Evolutionary conservation across 1,139 yeast genomes (phyloP), one percentile per base, ranked within the genome.

Genomic region (Cylindricascospora bacillispora): DNA sequence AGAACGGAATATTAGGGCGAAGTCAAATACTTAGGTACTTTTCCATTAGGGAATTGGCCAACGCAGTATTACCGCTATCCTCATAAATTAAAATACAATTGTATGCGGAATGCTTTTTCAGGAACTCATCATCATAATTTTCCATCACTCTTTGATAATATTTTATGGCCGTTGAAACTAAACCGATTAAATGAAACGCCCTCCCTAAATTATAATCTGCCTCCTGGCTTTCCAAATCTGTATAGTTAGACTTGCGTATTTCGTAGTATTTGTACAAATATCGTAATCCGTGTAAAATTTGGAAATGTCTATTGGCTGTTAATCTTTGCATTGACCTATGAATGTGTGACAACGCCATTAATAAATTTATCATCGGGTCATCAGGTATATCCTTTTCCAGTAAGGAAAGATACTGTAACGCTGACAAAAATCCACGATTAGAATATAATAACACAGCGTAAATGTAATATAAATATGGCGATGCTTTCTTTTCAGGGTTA

Each of bases 261-360:
- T 70, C 71, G 29, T 67, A 63, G 44, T 89, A 89, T 43, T 82
- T 92, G 46, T 71, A 56, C 35, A 92, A 50, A 44, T 70, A 83
- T 36, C 89, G 72, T 28, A 89, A 57, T 0, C 95, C 97, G 50
- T 89, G 95, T 2, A 89, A 60, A 18, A 89, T 63, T 48, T 86
- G 95, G 34, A 79, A 64, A 47, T 86, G 95, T 35, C 97, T 67
- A 52, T 83, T 83, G 7, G 76, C 65, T 10, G 94, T 76, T 34
- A 82, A 72, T 40, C 99, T 64, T 54, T 89, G 97, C 75, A 86
- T 76, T 0, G 97, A 79, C 24, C 98, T 65, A 45, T 86, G 95
- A n/a, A 85, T 61, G 54, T 86, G 89, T 0, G 86, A 73, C 24
- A 89, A 56, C 0, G 92, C 95, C 31, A 82, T 60, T 15, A 80